Base-by-base conservation (phyloP, 345 rosid species). In the Kandelia obovata region DNA sequence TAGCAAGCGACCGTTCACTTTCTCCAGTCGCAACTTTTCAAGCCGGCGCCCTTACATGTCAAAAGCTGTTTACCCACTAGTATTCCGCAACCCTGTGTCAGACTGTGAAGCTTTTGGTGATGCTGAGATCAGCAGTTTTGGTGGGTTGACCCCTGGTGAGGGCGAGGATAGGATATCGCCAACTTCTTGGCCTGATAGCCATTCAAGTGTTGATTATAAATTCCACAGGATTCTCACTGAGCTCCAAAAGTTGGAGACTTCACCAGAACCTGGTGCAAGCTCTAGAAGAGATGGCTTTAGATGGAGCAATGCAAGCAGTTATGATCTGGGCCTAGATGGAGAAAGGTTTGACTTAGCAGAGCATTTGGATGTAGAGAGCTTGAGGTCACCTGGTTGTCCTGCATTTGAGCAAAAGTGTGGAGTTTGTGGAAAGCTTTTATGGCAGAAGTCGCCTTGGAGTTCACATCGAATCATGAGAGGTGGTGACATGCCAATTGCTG, bases 361-460 rank as follows among this genome's bases (percentile, higher is more conserved):
- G 75, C 73, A 73, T 67, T 32, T 67, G 43, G 88, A 78, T 58
- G 26, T 64, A 26, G 90, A 81, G 68, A 80, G 71, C 66, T 62
- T 64, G 47, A 78, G 73, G 67, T 73, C 74, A 30, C 85, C 85
- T 58, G 16, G 63, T 27, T 68, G 65, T n/a, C 68, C 70, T 53
- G 66, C 32, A 52, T 60, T 65, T 11, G 80, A 82, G 49, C 84
- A 86, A 26, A 92, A 82, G 72, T 93, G 98, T 43, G 91, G 89
- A 43, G 79, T 89, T 71, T 93, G 98, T 71, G 81, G 82, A 47
- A 93, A 88, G 59, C 79, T 81, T 32, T 53, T 91, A 72, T 81
- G 78, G 68, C 92, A 91, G 73, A 93, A 78, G 69, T 93, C 98
- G 6, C 96, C 96, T 25, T 93, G 98, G 97, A 82, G 92, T 71